These are phyloP conservation scores for Penium margaritaceum DNA, from an alignment of 139 green algal species.

Conservation along the genomic window DNA sequence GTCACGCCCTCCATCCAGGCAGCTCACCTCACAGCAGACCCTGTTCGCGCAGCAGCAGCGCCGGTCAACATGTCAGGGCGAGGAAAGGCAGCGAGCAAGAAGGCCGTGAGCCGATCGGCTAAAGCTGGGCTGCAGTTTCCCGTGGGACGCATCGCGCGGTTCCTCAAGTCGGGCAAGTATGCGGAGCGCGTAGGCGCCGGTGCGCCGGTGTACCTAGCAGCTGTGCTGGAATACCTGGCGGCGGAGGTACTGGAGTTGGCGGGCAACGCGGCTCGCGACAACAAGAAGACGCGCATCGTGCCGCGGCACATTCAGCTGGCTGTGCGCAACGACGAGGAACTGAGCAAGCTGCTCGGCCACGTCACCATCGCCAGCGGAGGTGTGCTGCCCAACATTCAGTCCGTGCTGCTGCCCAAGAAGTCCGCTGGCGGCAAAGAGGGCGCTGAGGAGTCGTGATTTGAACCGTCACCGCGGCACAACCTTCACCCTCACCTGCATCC, in stretches of 20 bases:
- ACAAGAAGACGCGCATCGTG: conserved; percentile 77
- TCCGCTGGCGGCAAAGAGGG: conserved; percentile 45
- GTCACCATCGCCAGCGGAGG: conserved; percentile 72
- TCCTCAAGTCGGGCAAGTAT: conserved; percentile 78
- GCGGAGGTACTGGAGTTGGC: conserved; percentile 71
- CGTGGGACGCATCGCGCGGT: conserved; percentile 72
- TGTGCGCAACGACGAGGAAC: conserved; percentile 58
- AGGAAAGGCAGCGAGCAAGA: conserved; percentile 72
- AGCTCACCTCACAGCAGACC: conserved; percentile 7
- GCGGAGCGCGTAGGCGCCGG: conserved; percentile 60
- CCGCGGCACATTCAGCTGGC: conserved; percentile 58
- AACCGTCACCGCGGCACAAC: too few species aligned
- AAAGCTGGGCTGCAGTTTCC: conserved; percentile 87
- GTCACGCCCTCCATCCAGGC: neutral
- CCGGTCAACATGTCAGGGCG: conserved; percentile 66
- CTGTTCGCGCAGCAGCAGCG: too few species aligned
- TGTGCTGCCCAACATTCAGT: conserved; percentile 82
- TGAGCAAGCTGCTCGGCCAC: conserved; percentile 61
- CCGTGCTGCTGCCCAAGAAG: conserved; percentile 80
- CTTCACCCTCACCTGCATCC: too few species aligned
- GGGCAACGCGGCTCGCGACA: conserved; percentile 67
- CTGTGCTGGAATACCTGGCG: conserved; percentile 77
- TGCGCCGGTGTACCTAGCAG: conserved; percentile 66
- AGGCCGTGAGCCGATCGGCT: conserved; percentile 65
- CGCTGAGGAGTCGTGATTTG: too few species aligned